Evolutionary conservation across 2,329 filamentous ascomycete species (phyloP).

Genomic region (Bipolaris cookei): DNA sequence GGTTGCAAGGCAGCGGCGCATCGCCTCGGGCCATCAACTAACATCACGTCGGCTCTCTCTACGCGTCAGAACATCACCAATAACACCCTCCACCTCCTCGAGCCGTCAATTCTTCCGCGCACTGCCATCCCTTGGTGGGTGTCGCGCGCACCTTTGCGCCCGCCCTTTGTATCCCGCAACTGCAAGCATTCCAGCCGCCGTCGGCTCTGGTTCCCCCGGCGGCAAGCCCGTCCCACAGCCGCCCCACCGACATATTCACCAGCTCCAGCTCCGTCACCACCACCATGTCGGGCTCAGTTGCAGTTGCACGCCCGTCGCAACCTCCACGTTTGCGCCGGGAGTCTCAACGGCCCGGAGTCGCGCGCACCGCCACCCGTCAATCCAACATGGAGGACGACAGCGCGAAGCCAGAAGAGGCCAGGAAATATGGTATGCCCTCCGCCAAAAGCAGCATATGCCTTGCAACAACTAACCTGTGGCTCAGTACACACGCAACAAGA

Average conservation of each 20-base stretch:
- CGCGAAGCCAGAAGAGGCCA: conserved; percentile 36
- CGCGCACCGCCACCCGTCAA: conserved; percentile 34
- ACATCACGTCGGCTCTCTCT: conserved; percentile 20
- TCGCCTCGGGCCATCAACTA: conserved; percentile 21
- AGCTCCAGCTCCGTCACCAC: conserved; percentile 14
- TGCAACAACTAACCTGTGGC: conserved; percentile 15
- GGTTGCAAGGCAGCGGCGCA: conserved; percentile 12
- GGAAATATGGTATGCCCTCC: conserved; percentile 41
- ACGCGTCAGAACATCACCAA: conserved; percentile 12
- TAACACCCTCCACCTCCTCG: not conserved
- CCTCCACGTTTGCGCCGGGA: conserved; percentile 53
- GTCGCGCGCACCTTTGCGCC: conserved; percentile 25
- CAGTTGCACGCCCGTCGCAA: conserved; percentile 47
- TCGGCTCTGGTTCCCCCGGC: conserved; percentile 22
- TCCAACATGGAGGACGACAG: conserved; percentile 38
- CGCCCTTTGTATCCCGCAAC: conserved; percentile 8
- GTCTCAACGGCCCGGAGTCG: conserved; percentile 50
- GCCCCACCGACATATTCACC: conserved; percentile 21
- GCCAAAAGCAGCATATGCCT: not conserved
- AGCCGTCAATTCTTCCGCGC: conserved; percentile 7
- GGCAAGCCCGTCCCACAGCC: conserved; percentile 21
- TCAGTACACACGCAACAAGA: conserved; percentile 75
- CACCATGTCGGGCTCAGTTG: conserved; percentile 45
- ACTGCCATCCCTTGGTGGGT: conserved; percentile 11
- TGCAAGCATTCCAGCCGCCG: conserved; percentile 12